Evolutionary conservation across 768 basidiomycete species (phyloP).

Genomic region (Tephrocybe rancida): DNA sequence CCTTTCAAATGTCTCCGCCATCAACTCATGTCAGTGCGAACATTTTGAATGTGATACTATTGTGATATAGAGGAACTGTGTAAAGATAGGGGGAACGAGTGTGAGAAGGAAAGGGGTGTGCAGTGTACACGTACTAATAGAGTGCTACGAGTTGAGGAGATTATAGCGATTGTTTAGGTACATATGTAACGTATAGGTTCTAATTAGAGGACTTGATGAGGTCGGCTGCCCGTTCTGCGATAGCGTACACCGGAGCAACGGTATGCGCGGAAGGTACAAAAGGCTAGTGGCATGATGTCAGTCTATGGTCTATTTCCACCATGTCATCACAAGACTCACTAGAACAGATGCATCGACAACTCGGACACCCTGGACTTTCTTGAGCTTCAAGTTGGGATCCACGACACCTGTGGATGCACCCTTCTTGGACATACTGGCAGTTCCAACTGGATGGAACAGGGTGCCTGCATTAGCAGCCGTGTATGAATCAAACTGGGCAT

Average conservation of each 20-base stretch:
- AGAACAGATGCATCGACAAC: slow-evolving; percentile 37
- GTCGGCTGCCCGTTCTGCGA: slow-evolving; percentile 15
- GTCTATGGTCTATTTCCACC: neutral
- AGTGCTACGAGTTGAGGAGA: too few relatives aligned
- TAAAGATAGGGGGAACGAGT: too few relatives aligned
- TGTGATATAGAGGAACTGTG: too few relatives aligned
- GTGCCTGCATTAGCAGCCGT: slow-evolving; percentile 16
- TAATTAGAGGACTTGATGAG: slow-evolving; percentile 8
- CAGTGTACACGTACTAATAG: too few relatives aligned
- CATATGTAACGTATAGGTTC: neutral
- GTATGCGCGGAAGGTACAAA: slow-evolving; percentile 15
- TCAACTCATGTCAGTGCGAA: too few relatives aligned
- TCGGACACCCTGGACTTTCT: slow-evolving; percentile 27
- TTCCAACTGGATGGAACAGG: slow-evolving; percentile 24
- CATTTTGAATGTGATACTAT: too few relatives aligned
- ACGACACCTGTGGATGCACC: slow-evolving; percentile 29
- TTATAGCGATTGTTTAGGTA: too few relatives aligned
- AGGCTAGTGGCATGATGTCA: slow-evolving; percentile 4
- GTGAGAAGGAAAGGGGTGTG: too few relatives aligned
- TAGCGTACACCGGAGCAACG: slow-evolving; percentile 8
- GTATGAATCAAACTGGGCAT: slow-evolving; percentile 24
- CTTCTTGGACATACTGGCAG: slow-evolving; percentile 27
- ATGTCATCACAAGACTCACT: slow-evolving; percentile 17
- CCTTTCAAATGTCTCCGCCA: too few relatives aligned
- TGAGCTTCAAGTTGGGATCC: slow-evolving; percentile 32